Evolutionary conservation across 2,329 filamentous ascomycete species (phyloP).

Genomic region (Fusarium pseudoanthophilum): DNA sequence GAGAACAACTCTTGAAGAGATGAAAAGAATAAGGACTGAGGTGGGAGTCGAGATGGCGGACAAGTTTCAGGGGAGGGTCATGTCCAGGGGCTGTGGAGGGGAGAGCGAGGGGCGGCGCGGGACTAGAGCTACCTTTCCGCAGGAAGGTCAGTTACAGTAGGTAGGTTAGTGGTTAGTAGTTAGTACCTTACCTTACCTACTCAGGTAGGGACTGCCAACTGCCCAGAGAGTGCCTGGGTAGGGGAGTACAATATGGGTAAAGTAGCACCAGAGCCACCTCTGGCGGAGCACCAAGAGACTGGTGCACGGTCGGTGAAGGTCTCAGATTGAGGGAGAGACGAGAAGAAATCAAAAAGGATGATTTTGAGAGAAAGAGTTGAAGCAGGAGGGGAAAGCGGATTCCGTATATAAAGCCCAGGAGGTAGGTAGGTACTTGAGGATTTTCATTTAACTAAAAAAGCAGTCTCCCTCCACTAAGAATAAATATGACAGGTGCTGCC

Average conservation of each 20-base stretch:
- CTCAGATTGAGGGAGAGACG: constrained; percentile 2
- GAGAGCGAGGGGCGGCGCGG: constrained; percentile 35
- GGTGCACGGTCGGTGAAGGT: constrained; percentile 8
- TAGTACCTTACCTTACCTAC: neutral
- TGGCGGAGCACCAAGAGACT: constrained; percentile 25
- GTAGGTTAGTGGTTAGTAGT: neutral
- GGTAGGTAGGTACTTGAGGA: neutral
- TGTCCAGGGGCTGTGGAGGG: constrained; percentile 43
- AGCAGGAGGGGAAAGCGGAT: neutral
- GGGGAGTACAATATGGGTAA: neutral
- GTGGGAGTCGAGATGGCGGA: constrained; percentile 40
- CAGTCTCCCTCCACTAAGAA: neutral
- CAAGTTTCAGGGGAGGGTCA: constrained; percentile 43
- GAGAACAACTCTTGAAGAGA: constrained; percentile 12
- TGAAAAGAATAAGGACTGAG: constrained; percentile 31
- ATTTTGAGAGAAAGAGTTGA: neutral
- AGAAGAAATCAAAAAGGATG: neutral
- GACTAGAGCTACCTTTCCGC: constrained; percentile 16
- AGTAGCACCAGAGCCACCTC: constrained; percentile 32
- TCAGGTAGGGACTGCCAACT: neutral
- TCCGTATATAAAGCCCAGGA: neutral
- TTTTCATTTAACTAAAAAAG: neutral
- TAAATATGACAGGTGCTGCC: constrained; percentile 21
- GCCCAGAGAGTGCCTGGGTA: neutral
- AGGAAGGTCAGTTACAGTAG: constrained; percentile 2